These are phyloP conservation scores for Candida tunisiensis DNA, from an alignment of 1,139 yeast species.

Conservation along the genomic window DNA sequence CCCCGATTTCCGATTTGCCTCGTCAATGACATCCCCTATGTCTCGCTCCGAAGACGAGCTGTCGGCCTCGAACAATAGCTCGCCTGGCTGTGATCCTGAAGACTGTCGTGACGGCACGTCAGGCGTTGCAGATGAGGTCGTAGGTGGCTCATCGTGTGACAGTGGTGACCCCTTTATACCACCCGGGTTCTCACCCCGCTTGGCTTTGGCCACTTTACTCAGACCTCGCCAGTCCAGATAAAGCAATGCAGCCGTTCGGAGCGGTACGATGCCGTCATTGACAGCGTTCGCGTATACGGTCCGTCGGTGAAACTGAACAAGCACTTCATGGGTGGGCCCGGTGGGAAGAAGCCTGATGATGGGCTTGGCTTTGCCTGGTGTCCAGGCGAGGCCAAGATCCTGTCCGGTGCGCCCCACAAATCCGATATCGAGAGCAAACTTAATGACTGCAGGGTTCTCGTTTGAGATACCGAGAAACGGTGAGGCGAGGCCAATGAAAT, in stretches of 20 bases:
- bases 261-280: slow-evolving; percentile 90
- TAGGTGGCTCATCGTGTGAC: too few species aligned
- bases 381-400: slow-evolving; percentile 56
- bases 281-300: slow-evolving; percentile 65
- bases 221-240: slow-evolving; percentile 61
- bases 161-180: too few species aligned
- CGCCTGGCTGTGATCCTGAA: too few species aligned
- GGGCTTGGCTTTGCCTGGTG: slow-evolving; percentile 28
- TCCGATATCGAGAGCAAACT: slow-evolving; percentile 73
- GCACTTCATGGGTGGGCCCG: slow-evolving; percentile 58
- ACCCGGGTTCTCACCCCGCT: slow-evolving; percentile 15
- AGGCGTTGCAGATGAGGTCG: too few species aligned
- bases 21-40: too few species aligned
- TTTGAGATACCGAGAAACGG: slow-evolving; percentile 77
- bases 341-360: slow-evolving; percentile 58
- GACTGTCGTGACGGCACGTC: too few species aligned
- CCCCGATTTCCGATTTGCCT: too few species aligned
- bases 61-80: too few species aligned
- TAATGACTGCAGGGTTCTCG: slow-evolving; percentile 80
- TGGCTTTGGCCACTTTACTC: slow-evolving; percentile 29
- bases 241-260: slow-evolving; percentile 69
- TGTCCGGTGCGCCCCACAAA: slow-evolving; percentile 89
- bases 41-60: too few species aligned
- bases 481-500: slow-evolving; percentile 71
- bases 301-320: slow-evolving; percentile 47